Base-by-base conservation (phyloP, 192 early-diverging fungal genomes). In the Phlyctochytrium planicorne region DNA sequence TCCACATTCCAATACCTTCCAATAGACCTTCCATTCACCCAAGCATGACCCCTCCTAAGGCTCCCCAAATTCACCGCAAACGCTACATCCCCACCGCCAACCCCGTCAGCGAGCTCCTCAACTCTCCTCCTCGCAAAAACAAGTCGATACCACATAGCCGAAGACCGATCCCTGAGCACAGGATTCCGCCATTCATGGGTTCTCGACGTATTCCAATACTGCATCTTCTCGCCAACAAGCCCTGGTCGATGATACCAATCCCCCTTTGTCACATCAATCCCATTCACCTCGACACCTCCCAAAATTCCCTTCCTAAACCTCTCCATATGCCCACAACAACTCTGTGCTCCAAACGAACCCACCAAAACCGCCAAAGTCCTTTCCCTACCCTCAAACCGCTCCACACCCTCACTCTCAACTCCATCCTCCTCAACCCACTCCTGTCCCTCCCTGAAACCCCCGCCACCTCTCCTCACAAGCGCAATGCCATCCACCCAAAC, bases 1-100 rank as follows among this genome's bases (percentile, higher is more conserved):
- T n/a, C n/a, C n/a, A n/a, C 40, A 20, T 34, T 68, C 78, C 78
- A 80, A 56, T 73, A 71, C 25, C 75, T 59, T 1, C 78, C 78
- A 14, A 80, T 55, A 2, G 50, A 34, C 50, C 71, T 53, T 25
- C 71, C 74, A 35, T 77, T 77, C 23, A 78, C 67, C 52, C 53
- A 74, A 14, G 67, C 78, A 12, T 59, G 32, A 30, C 78, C 78
- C 2, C 65, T 62, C n/a, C 67, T 56, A 62, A 80, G 62, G 2
- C 63, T 71, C 6, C 56, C 60, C 10, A 79, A 52, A 52, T 79
- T n/a, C 17, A 79, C 57, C 14, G 65, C 60, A 73, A 73, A 73
- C 29, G 70, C n/a, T n/a, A n/a, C n/a, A n/a, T n/a, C n/a, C n/a
- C n/a, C n/a, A n/a, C n/a, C n/a, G n/a, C n/a, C n/a, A n/a, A n/a